These are phyloP conservation scores for Lodderomyces beijingensis DNA, from an alignment of 1,139 yeast genomes.

Conservation along the genomic window DNA sequence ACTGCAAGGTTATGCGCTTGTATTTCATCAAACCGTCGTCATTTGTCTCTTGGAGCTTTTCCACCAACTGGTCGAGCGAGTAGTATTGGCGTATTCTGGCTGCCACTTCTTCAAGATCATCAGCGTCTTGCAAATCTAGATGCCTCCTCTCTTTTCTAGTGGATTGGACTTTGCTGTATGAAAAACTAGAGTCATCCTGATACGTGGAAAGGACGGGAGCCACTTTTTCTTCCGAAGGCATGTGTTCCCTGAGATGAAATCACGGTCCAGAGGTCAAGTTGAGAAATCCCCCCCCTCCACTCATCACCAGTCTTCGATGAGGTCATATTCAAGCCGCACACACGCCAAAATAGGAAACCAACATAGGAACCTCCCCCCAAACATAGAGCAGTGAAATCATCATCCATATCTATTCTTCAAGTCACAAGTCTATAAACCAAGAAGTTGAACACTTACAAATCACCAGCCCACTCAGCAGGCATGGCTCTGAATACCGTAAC, in stretches of 20 bases:
- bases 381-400: too few relatives aligned
- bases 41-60: slow-evolving; percentile 25
- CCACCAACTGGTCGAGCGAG: slow-evolving; percentile 42
- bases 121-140: slow-evolving; percentile 22
- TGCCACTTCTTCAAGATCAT: slow-evolving; percentile 23
- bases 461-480: slow-evolving; percentile 49
- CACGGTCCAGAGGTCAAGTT: too few relatives aligned
- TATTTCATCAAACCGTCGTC: slow-evolving; percentile 22
- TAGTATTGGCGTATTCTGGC: slow-evolving; percentile 45
- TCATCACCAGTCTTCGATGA: too few relatives aligned
- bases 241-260: too few relatives aligned
- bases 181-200: slow-evolving; percentile 51
- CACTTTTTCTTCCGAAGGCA: slow-evolving; percentile 14
- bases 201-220: slow-evolving; percentile 62
- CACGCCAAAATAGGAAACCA: too few relatives aligned
- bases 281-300: too few relatives aligned
- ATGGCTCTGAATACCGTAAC: slow-evolving; percentile 54
- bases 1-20: slow-evolving; percentile 71
- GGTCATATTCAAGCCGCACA: too few relatives aligned
- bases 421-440: too few relatives aligned
- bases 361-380: too few relatives aligned
- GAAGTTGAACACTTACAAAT: too few relatives aligned
- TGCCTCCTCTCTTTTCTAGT: slow-evolving; percentile 29
- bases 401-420: too few relatives aligned
- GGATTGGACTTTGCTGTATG: slow-evolving; percentile 34